Percentiles rank a stretch among this genome's conserved stretches.
These are phyloP conservation scores for Penicillium sp. DNA, from an alignment of 2,329 filamentous ascomycete genomes.

Conservation along the genomic window DNA sequence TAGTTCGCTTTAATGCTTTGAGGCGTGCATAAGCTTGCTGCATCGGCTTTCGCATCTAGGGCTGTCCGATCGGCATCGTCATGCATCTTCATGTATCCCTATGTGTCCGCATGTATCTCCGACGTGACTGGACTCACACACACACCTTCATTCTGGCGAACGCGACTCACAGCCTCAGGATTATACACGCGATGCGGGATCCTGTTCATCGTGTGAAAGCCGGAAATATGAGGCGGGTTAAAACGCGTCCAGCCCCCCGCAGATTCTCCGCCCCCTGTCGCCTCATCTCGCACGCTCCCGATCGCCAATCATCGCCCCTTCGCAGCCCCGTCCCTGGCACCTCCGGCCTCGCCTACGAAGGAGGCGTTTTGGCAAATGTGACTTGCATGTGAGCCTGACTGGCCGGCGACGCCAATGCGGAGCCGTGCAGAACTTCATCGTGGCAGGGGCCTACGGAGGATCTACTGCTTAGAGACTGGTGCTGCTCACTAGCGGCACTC, in stretches of 20 bases:
- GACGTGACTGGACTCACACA: not conserved
- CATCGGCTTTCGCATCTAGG: not conserved
- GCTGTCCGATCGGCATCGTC: not conserved
- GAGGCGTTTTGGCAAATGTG: constrained; percentile 3
- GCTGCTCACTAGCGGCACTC: constrained; percentile 1
- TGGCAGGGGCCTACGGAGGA: constrained; percentile 5
- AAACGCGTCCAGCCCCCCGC: constrained; percentile 3
- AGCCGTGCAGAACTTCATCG: constrained; percentile 5
- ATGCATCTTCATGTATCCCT: not conserved
- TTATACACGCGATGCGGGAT: not conserved
- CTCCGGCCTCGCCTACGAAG: not conserved
- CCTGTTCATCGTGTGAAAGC: not conserved
- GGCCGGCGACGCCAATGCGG: constrained; percentile 3
- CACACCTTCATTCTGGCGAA: too few species aligned
- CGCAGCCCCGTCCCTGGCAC: not conserved
- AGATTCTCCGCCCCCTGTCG: constrained; percentile 22
- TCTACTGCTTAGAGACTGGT: constrained; percentile 11
- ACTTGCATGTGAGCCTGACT: constrained; percentile 5
- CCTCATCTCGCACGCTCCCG: not conserved
- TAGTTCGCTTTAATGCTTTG: not conserved
- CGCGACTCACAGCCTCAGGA: not conserved
- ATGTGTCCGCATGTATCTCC: too few species aligned
- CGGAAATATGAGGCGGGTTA: not conserved
- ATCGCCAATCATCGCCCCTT: constrained; percentile 11
- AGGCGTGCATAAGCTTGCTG: not conserved